Conservation (phyloP, 305 asterid genomes). For the Petunia hybrid region DNA sequence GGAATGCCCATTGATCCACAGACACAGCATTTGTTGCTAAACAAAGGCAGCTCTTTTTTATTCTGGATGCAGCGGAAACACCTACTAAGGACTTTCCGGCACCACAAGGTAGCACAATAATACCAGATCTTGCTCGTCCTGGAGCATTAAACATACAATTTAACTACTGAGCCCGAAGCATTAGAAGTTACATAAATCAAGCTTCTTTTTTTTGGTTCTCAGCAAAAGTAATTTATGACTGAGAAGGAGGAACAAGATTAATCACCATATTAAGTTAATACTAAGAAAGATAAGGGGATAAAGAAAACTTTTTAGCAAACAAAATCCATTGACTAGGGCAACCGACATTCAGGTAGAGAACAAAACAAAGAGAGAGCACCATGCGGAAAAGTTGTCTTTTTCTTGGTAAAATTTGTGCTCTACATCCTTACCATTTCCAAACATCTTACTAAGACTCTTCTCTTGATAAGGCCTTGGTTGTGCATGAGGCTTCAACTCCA, state of each 20-base stretch:
- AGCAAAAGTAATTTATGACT: background rate
- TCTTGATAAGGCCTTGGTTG: conserved; percentile 99
- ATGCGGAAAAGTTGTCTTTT: background rate
- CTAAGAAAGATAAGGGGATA: background rate
- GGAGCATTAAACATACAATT: conserved; percentile 36
- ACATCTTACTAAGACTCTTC: conserved; percentile 99
- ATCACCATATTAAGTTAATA: background rate
- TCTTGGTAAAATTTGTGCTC: background rate
- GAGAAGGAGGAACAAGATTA: background rate
- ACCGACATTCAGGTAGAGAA: background rate
- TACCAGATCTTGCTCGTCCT: conserved; percentile 99
- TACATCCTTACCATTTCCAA: conserved; percentile 61
- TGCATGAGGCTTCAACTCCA: conserved; percentile 97
- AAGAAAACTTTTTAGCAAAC: background rate
- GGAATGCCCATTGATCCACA: conserved; percentile 99
- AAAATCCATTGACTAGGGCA: background rate
- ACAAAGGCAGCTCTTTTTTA: conserved; percentile 97
- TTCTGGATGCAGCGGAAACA: conserved; percentile 96
- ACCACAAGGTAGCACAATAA: conserved; percentile 99
- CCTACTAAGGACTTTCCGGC: conserved; percentile 99
- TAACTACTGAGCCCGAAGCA: background rate
- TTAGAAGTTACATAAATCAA: background rate
- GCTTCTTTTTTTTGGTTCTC: background rate
- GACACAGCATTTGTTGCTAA: conserved; percentile 99
- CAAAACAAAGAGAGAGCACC: background rate